Conservation (phyloP, 176 grass and related monocot species). For the Oryza meridionalis region DNA sequence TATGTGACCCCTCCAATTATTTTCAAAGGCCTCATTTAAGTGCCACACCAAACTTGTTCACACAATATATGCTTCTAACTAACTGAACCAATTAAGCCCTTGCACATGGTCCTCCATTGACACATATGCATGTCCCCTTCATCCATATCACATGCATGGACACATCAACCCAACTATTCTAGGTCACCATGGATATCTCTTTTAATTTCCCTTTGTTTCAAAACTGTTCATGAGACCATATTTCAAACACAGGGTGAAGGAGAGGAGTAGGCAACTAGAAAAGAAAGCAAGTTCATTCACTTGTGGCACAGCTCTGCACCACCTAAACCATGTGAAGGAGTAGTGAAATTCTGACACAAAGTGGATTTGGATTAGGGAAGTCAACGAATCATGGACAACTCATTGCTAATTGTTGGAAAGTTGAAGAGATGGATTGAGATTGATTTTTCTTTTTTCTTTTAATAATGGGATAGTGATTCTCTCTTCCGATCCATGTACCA, state of each 20-base stretch:
- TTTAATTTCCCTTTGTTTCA: background rate
- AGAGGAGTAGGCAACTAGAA: background rate
- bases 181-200: background rate
- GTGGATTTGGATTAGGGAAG: background rate
- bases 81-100: background rate
- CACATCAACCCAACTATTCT: slow-evolving; percentile 38
- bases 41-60: background rate
- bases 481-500: background rate
- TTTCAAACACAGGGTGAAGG: background rate
- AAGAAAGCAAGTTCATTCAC: background rate
- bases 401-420: background rate
- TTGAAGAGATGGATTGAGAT: background rate
- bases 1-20: background rate
- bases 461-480: background rate
- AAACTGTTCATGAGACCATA: background rate
- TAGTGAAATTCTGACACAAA: background rate
- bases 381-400: background rate
- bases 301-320: background rate
- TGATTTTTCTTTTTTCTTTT: background rate
- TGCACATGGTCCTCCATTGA: background rate
- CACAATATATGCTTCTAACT: background rate
- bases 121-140: slow-evolving; percentile 20
- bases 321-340: slow-evolving; percentile 14
- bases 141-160: slow-evolving; percentile 28
- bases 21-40: background rate